Base-by-base conservation (phyloP, 768 basidiomycete species). In the Tulasnella sp. region DNA sequence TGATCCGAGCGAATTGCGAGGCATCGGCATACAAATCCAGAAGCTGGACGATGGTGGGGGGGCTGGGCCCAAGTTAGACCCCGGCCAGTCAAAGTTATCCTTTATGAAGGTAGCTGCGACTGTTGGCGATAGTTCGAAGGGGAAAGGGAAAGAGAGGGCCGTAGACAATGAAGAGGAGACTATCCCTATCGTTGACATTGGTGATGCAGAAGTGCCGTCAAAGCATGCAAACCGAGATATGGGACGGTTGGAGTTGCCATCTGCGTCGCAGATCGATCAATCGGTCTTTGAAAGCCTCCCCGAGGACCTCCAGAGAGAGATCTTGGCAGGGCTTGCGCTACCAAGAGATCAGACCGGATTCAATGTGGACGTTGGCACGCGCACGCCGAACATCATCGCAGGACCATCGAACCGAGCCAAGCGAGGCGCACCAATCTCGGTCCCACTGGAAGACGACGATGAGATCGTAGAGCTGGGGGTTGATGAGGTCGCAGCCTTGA, bases 21-120 rank as follows among this genome's bases (percentile, higher is more conserved):
- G 94, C 0, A 80, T 98, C 58, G 92, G 89, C 0, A 84, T 98
- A 7, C 91, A 93, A 65, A 80, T 97, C 11, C 83, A 86, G 66
- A 97, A 92, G 68, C 76, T 98, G 3, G 91, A 96, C 70, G 73
- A 76, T 5, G 65, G 68, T 15, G 70, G 71, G 1, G 72, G 68
- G 1, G 57, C 65, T 2, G 66, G 67, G 10, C 31, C 43, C 17
- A 46, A 48, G 31, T 10, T n/a, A n/a, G 22, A 65, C 22, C 30
- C 51, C 9, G 84, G 81, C 1, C 91, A 92, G 67, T 77, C 72
- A 2, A 73, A 74, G 11, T 69, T 92, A 27, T 73, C 77, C 0
- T 93, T 93, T 69, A 74, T 73, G 54, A 67, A 64, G 34, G 60
- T 63, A 10, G 65, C 54, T 1, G 53, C 44, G 8, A 34, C 62